phyloP scores from a whole-genome alignment of 164 flowering plant species.

The Chimonanthus salicifolius region DNA sequence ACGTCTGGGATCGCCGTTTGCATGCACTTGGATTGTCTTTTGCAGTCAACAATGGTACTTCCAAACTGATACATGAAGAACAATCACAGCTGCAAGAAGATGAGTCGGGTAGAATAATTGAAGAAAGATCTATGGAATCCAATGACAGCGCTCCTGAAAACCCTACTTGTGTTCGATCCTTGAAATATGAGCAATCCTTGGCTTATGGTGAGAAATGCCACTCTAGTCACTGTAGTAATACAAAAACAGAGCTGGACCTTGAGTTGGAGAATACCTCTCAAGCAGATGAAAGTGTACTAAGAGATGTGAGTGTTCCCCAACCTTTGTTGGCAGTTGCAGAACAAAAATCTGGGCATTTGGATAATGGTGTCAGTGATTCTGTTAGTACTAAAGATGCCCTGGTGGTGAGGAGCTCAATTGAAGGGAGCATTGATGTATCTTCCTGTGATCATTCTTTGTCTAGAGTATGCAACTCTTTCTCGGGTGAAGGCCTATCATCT shows the following conservation, averaged over 20 bases:
- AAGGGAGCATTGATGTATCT: background rate
- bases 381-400: constrained; percentile 4
- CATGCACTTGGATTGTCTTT: constrained; percentile 35
- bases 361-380: background rate
- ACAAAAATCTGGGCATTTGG: background rate
- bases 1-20: constrained; percentile 79
- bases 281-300: constrained; percentile 10
- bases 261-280: constrained; percentile 15
- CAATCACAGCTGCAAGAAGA: constrained; percentile 11
- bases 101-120: constrained; percentile 12
- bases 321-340: background rate
- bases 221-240: constrained; percentile 1
- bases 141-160: constrained; percentile 7
- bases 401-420: background rate
- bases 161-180: constrained; percentile 2
- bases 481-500: constrained; percentile 10
- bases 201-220: background rate
- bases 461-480: constrained; percentile 7
- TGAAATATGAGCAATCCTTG: constrained; percentile 1
- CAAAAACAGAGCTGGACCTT: constrained; percentile 14
- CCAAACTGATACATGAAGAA: constrained; percentile 17
- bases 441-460: background rate
- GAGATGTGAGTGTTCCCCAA: constrained; percentile 10
- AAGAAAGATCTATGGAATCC: background rate
- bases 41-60: constrained; percentile 9